Evolutionary conservation across 78 protist genomes (phyloP), one percentile per base, ranked within the genome.

Genomic region (Andalucia godoyi): DNA sequence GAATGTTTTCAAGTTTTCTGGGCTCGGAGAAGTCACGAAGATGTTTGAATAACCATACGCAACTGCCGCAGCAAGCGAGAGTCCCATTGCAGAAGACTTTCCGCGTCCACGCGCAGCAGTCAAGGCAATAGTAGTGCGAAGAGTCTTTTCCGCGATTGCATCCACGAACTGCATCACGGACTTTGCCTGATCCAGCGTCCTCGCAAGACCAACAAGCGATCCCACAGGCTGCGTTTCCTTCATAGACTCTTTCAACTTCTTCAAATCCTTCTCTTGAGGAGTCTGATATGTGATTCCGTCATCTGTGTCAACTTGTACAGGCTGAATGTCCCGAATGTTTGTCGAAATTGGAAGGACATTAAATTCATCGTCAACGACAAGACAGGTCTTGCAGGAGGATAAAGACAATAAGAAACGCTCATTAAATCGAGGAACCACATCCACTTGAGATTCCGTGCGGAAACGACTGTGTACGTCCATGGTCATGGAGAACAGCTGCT

Each of bases 101-200:
- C 99, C 99, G 6, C 99, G 76, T 0, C 99, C 99, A 27, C 99
- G 74, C 8, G 81, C 95, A 0, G 99, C 99, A 0, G 98, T 95
- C 49, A 97, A 62, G 9, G 96, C 61, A 0, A 91, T 90, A 1
- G 98, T 95, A 18, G 79, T 54, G 30, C 89, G 54, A 17, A 85
- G 83, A 2, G 94, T 79, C 51, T 91, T 87, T 30, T 93, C 95
- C 0, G 90, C 66, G 30, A 92, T 70, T 29, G 94, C 92, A 57
- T 92, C 94, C 34, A 85, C 59, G 21, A 94, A 79, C 17, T 68
- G 50, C 23, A 92, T 76, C 1, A 94, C 38, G 4, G 93, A 74
- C 12, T 68, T 64, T 15, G 96, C 97, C 76, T 93, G 95, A 43
- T 74, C 85, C 49, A 74, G 6, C 2, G 91, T 85, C 36, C 64